Conservation (phyloP, 176 grass and related monocot species). For the Coix lacrymajobi region DNA sequence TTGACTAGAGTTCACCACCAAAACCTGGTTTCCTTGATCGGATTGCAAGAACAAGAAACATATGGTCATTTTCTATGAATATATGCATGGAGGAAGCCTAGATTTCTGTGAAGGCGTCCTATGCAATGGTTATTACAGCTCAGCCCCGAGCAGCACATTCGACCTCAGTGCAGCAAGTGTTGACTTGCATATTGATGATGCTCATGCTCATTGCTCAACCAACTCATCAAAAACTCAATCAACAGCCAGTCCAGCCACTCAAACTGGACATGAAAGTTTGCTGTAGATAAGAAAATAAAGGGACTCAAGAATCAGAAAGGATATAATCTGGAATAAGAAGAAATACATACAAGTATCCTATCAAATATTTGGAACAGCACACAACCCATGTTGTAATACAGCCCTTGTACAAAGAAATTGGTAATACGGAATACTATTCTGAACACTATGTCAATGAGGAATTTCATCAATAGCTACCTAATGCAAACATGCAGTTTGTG, state of each 20-base stretch:
- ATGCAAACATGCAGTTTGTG: neutral
- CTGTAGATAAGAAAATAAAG: neutral
- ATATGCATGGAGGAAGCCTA: slow-evolving; percentile 43
- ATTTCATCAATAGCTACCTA: neutral
- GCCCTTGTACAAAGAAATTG: neutral
- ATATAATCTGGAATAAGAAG: neutral
- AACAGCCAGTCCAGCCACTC: too few relatives aligned
- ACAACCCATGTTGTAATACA: neutral
- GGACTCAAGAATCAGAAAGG: neutral
- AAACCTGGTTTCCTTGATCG: slow-evolving; percentile 61
- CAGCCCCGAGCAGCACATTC: neutral
- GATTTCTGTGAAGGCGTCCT: neutral
- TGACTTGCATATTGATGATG: neutral
- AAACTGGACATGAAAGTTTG: too few relatives aligned
- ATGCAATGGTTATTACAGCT: neutral
- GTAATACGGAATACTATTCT: neutral
- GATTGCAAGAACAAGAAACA: slow-evolving; percentile 57
- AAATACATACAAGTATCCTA: neutral
- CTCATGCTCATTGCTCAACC: too few relatives aligned
- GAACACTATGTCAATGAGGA: neutral
- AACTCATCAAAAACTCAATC: too few relatives aligned
- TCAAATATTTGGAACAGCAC: neutral
- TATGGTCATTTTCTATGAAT: slow-evolving; percentile 51
- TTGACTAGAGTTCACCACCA: slow-evolving; percentile 63
- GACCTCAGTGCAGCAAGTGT: neutral